phyloP scores from a whole-genome alignment of 345 rosid species.

The Cochlearia excelsa region DNA sequence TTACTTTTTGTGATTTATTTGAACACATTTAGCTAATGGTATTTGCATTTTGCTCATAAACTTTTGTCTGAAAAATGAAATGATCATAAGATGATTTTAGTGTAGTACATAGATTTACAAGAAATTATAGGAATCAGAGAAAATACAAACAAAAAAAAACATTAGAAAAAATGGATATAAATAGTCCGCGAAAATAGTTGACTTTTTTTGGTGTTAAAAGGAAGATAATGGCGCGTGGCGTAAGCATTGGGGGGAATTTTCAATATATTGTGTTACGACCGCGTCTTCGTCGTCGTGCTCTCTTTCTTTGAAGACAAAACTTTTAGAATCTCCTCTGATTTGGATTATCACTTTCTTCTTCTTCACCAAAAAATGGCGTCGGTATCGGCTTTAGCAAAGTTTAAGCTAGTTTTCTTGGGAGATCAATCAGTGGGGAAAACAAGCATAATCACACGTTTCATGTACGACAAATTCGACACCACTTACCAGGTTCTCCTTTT shows the following conservation, averaged over 20 bases:
- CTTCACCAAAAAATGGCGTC: conserved; percentile 46
- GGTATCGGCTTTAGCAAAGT: conserved; percentile 72
- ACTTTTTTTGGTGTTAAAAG: too few relatives aligned
- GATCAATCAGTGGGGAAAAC: conserved; percentile 78
- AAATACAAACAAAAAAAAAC: too few relatives aligned
- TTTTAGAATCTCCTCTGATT: background rate
- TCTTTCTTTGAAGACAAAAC: conserved; percentile 16
- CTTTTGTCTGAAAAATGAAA: too few relatives aligned
- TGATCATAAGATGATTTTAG: too few relatives aligned
- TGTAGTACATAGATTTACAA: too few relatives aligned
- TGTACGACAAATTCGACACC: conserved; percentile 50
- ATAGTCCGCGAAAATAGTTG: conserved; percentile 11
- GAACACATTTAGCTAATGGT: too few relatives aligned
- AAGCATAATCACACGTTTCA: too few relatives aligned
- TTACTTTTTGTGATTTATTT: too few relatives aligned
- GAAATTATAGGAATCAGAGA: too few relatives aligned
- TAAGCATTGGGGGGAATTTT: too few relatives aligned
- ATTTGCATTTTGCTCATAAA: too few relatives aligned
- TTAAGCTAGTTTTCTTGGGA: conserved; percentile 76
- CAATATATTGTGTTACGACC: conserved; percentile 19
- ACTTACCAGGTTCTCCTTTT: conserved; percentile 54
- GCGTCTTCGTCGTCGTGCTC: conserved; percentile 35
- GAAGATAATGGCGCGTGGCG: conserved; percentile 19
- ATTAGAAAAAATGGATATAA: background rate
- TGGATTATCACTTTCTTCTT: background rate